A percentile compares a stretch with the other conserved stretches of the same genome.
phyloP scores from a whole-genome alignment of 352 stramenopile genomes.

The Phytophthora colocasiae region DNA sequence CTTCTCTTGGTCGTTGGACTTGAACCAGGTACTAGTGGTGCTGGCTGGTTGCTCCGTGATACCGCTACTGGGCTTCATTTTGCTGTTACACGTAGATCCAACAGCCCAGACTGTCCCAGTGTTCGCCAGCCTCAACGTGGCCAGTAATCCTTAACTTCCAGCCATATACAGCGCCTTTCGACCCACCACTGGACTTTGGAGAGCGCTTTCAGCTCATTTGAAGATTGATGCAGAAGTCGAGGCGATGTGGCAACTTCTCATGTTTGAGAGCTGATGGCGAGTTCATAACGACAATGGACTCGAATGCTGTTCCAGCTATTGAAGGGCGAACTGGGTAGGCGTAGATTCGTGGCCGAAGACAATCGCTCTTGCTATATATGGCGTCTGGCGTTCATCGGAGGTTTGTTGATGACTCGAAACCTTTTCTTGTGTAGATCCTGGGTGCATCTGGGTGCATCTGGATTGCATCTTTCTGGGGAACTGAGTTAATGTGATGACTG shows the following conservation, averaged over 20 bases:
- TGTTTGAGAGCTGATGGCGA: slow-evolving; percentile 70
- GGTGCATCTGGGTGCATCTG: slow-evolving; percentile 46
- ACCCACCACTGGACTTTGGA: slow-evolving; percentile 23
- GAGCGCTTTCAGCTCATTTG: slow-evolving; percentile 60
- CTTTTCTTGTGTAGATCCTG: slow-evolving; percentile 67
- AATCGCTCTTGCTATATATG: slow-evolving; percentile 57
- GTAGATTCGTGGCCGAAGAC: slow-evolving; percentile 60
- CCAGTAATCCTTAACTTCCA: slow-evolving; percentile 1
- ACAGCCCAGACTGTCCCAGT: slow-evolving; percentile 19
- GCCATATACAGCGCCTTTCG: slow-evolving; percentile 3
- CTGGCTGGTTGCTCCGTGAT: slow-evolving; percentile 45
- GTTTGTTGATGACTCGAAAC: slow-evolving; percentile 61
- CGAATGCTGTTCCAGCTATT: slow-evolving; percentile 54
- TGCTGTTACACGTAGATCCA: slow-evolving; percentile 61
- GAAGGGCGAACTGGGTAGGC: slow-evolving; percentile 65
- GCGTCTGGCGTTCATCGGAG: slow-evolving; percentile 58
- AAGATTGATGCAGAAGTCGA: slow-evolving; percentile 65
- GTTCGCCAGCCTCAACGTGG: slow-evolving; percentile 21
- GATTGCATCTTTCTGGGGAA: slow-evolving; percentile 65
- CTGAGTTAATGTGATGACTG: slow-evolving; percentile 55
- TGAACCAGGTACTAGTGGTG: slow-evolving; percentile 44
- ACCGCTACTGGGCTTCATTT: slow-evolving; percentile 54
- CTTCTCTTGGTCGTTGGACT: slow-evolving; percentile 51
- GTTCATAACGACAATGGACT: slow-evolving; percentile 62
- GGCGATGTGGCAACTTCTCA: slow-evolving; percentile 80